Evolutionary conservation across 177 flowering plant species (phyloP).

Genomic region (Vitis hybrid): DNA sequence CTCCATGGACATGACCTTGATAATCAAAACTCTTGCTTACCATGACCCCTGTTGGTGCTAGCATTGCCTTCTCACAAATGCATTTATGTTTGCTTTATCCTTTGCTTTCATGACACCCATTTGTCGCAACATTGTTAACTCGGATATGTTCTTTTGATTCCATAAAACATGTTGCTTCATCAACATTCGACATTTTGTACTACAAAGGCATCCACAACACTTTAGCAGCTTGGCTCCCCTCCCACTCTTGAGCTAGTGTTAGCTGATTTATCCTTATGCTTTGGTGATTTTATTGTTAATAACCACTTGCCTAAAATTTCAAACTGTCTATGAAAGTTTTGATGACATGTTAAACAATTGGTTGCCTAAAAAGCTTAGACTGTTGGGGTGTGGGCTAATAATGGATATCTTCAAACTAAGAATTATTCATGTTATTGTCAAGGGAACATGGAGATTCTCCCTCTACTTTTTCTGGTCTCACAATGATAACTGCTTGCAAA

Average conservation of each 20-base stretch:
- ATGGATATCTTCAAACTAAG: too few species aligned
- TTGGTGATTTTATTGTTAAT: background rate
- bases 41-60: background rate
- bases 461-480: too few species aligned
- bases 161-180: background rate
- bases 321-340: too few species aligned
- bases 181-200: background rate
- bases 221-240: background rate
- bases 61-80: conserved; percentile 2
- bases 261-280: background rate
- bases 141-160: background rate
- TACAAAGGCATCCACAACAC: background rate
- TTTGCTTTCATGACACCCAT: background rate
- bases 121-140: background rate
- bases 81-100: conserved; percentile 2
- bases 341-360: too few species aligned
- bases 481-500: too few species aligned
- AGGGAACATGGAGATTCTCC: too few species aligned
- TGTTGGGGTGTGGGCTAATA: too few species aligned
- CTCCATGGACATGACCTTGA: too few species aligned
- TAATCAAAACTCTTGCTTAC: background rate
- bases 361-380: too few species aligned
- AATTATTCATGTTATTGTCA: too few species aligned
- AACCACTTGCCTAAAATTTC: too few species aligned
- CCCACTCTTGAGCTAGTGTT: background rate